Evolutionary conservation across 805 yeast genomes (phyloP), one percentile per base, ranked within the genome.

Genomic region (Starmerella riodocensis): DNA sequence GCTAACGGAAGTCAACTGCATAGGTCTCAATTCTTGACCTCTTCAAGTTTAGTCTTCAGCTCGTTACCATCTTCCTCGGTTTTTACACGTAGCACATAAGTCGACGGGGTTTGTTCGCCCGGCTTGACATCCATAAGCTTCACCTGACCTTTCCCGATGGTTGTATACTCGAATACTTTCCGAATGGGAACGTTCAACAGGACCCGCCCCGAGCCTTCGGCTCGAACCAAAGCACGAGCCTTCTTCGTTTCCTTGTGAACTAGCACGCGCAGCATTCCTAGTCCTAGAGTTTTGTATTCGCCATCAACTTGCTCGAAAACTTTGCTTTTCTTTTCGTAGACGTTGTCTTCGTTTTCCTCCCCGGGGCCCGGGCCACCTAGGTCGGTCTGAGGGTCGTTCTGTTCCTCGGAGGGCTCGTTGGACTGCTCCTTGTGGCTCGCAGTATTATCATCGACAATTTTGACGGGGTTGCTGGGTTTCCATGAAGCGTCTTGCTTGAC

Each of bases 151-250:
- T 56, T 76, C 70, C 35, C 88, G 76, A 41, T 63, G 3, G 71
- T 65, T 9, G 69, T 64, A 56, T 84, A 86, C 1, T 63, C 64
- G 42, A 83, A 62, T 36, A 71, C 72, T 38, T 69, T 69, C 8
- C 71, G 63, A 9, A 85, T 58, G n/a, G 66, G 60, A 12, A 75
- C 64, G 56, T 88, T 88, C 43, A 88, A 60, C 33, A 88, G 58
- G 13, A 85, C 76, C 50, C 93, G 71, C 29, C 79, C 78, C 29
- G 84, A 76, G 22, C 94, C 95, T 41, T 86, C 97, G 0, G 95
- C 82, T 53, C 97, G 74, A 17, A 88, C 69, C 27, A 88, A 62
- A 12, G 82, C 61, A 56, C 97, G 73, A 3, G 76, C 56, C 54
- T 82, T 82, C 18, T 65, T 62, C 8, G 78, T 75, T 2, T 63